A percentile compares a stretch with the other conserved stretches of the same genome.
These are phyloP conservation scores for Botryotinia convoluta DNA, from an alignment of 2,329 filamentous ascomycete species.

Conservation along the genomic window DNA sequence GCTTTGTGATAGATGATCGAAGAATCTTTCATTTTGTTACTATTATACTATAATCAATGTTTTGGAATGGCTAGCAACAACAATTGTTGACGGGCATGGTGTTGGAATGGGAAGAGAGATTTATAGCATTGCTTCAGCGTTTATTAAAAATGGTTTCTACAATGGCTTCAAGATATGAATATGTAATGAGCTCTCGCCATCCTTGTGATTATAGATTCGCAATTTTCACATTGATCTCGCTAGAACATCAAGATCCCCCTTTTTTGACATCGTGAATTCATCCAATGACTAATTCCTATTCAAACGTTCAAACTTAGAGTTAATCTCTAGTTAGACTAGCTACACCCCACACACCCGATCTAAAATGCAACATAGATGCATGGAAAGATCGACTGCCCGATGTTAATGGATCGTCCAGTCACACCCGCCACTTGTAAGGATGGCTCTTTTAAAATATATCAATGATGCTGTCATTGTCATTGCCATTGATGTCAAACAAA, in stretches of 20 bases:
- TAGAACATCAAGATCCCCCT: neutral
- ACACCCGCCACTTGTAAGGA: slow-evolving; percentile 17
- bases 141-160: neutral
- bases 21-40: slow-evolving; percentile 10
- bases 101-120: slow-evolving; percentile 13
- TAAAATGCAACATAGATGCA: neutral
- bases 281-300: neutral
- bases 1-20: slow-evolving; percentile 46
- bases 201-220: slow-evolving; percentile 12
- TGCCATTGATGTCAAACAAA: slow-evolving; percentile 4
- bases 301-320: neutral
- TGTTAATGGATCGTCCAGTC: slow-evolving; percentile 12
- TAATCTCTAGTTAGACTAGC: neutral
- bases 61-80: slow-evolving; percentile 1
- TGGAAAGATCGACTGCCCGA: neutral
- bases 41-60: slow-evolving; percentile 17
- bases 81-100: slow-evolving; percentile 10
- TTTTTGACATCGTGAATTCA: neutral
- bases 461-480: slow-evolving; percentile 19
- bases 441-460: neutral
- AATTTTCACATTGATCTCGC: neutral
- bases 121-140: slow-evolving; percentile 8
- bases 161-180: slow-evolving; percentile 6
- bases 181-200: slow-evolving; percentile 13
- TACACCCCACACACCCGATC: slow-evolving; percentile 7